Evolutionary conservation across 805 yeast genomes (phyloP), one percentile per base, ranked within the genome.

Genomic region (Yamadazyma tumulicola): DNA sequence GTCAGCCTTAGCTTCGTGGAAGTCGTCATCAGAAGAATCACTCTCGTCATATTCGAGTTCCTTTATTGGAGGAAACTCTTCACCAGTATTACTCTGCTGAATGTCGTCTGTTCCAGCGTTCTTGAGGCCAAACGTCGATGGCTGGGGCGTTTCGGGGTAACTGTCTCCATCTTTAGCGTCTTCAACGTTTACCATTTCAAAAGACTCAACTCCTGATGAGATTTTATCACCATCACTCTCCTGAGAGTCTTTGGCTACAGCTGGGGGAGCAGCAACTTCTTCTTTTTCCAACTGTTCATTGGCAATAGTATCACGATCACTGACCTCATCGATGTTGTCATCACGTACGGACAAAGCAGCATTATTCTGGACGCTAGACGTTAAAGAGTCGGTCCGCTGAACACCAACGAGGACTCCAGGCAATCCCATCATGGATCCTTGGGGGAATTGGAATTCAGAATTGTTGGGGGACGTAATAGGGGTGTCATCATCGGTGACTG

Each of bases 341-440:
- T 85, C 95, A 41, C 96, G 78, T 6, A 87, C 95, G 15, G 95
- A 85, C 59, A 79, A 76, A 0, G 97, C 89, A 2, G 97, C 87
- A 55, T 91, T 88, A 61, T 89, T 89, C 49, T 84, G 91, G 21
- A 88, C 94, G 28, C 95, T 85, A 0, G 96, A 87, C 0, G 96
- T 85, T 25, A 84, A 75, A 0, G 95, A 85, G 39, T 81, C 84
- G 2, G 94, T 85, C 48, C 93, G 38, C 70, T 77, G 67, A 5
- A 67, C 69, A 6, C 69, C 69, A 11, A 61, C 63, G 31, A 64
- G 51, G 4, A 56, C 71, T n/a, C 72, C 69, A 16, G 54, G 49
- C 63, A 67, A 61, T 2, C 70, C 71, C 3, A 59, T 65, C 57
- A 64, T 48, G 4, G 67, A 65, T 11, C 67, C 69, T 42, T 64